Evolutionary conservation across 1,284 basidiomycete species (phyloP).

Genomic region (Sutorius eximius): DNA sequence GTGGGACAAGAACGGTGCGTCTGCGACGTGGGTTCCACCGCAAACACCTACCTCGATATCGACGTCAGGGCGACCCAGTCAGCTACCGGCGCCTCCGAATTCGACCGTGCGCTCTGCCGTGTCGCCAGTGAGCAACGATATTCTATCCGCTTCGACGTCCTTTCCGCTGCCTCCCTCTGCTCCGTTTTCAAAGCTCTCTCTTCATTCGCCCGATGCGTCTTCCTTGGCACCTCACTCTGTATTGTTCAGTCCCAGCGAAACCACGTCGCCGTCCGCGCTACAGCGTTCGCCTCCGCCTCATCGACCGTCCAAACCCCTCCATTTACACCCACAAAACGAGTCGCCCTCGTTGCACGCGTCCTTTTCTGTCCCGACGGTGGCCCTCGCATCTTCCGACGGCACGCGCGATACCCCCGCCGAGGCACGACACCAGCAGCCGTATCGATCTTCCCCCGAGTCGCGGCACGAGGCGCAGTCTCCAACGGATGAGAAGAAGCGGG

Average conservation of each 20-base stretch:
- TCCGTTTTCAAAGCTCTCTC: slow-evolving; percentile 40
- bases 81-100: slow-evolving; percentile 1
- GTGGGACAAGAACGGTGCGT: slow-evolving; percentile 16
- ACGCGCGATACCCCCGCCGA: slow-evolving; percentile 30
- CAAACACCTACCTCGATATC: neutral
- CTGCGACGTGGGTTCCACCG: slow-evolving; percentile 13
- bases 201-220: slow-evolving; percentile 33
- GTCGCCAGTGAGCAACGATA: neutral
- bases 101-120: neutral
- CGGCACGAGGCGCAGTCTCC: neutral
- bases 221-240: slow-evolving; percentile 11
- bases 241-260: slow-evolving; percentile 7
- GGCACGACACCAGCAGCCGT: slow-evolving; percentile 25
- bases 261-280: neutral
- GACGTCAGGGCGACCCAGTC: slow-evolving; percentile 5
- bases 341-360: slow-evolving; percentile 1
- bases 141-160: slow-evolving; percentile 8
- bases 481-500: slow-evolving; percentile 14
- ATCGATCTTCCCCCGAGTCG: slow-evolving; percentile 24
- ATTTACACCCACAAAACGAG: slow-evolving; percentile 31
- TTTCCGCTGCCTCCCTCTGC: slow-evolving; percentile 35
- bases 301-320: slow-evolving; percentile 29
- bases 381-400: slow-evolving; percentile 11
- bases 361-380: slow-evolving; percentile 9
- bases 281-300: slow-evolving; percentile 10